A percentile compares a stretch with the other conserved stretches of the same genome.
Evolutionary conservation across 352 stramenopile genomes (phyloP).

Genomic region (Phytophthora foliorum): DNA sequence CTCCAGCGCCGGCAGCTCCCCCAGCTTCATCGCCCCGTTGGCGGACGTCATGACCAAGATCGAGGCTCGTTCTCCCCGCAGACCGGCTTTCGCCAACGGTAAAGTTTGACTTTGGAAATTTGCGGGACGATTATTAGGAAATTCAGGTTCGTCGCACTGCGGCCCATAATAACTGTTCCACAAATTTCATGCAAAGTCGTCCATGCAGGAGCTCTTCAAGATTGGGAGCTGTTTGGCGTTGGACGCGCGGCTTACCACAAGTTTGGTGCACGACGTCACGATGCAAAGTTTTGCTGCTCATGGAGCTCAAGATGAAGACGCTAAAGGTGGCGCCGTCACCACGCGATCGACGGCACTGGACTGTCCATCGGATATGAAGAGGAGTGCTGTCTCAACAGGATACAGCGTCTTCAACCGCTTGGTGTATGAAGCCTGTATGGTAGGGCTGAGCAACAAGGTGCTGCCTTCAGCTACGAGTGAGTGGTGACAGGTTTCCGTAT

Average conservation of each 20-base stretch:
- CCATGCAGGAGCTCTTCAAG: neutral
- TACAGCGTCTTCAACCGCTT: slow-evolving; percentile 1
- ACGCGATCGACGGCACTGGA: slow-evolving; percentile 13
- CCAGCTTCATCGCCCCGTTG: slow-evolving; percentile 54
- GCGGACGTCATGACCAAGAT: slow-evolving; percentile 37
- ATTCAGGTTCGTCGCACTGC: too few species aligned
- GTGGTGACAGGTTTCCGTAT: too few species aligned
- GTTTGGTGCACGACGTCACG: slow-evolving; percentile 9
- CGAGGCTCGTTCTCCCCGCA: slow-evolving; percentile 15
- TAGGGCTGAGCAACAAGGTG: neutral
- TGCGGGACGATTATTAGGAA: too few species aligned
- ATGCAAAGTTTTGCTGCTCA: slow-evolving; percentile 10
- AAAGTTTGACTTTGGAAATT: neutral
- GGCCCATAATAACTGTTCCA: too few species aligned
- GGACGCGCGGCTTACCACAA: slow-evolving; percentile 6
- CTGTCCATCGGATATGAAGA: slow-evolving; percentile 16
- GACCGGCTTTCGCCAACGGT: slow-evolving; percentile 16
- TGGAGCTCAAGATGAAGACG: neutral
- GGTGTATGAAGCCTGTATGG: too few species aligned
- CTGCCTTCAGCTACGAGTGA: neutral
- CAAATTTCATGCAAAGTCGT: too few species aligned
- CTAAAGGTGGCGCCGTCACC: neutral
- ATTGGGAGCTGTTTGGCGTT: slow-evolving; percentile 8
- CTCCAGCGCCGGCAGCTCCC: slow-evolving; percentile 63
- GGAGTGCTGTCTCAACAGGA: neutral